Percentiles rank a stretch among this genome's conserved stretches.
Evolutionary conservation across 768 basidiomycete genomes (phyloP).

Genomic region (Podaxis pistillaris): DNA sequence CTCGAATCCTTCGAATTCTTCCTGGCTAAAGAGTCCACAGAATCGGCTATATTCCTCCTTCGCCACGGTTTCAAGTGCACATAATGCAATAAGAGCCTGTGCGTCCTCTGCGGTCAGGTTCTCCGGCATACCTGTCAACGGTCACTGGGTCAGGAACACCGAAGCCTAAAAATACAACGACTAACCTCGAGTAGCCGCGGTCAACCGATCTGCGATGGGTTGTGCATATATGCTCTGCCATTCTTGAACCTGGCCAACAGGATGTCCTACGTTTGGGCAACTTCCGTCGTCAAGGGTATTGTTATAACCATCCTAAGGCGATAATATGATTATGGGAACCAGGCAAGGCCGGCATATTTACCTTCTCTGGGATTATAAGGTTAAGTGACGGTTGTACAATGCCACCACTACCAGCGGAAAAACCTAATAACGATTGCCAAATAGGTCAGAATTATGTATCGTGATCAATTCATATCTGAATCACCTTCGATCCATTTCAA

Average conservation of each 20-base stretch:
- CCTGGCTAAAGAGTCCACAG: conserved; percentile 64
- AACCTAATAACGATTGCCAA: conserved; percentile 40
- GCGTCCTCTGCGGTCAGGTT: conserved; percentile 55
- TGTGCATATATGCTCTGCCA: conserved; percentile 61
- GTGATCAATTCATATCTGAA: not conserved
- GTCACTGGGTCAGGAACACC: not conserved
- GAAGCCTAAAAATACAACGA: not conserved
- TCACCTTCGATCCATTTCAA: conserved; percentile 69
- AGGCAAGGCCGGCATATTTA: conserved; percentile 25
- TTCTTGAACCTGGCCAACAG: conserved; percentile 39
- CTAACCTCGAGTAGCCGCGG: conserved; percentile 53
- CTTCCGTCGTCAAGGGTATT: conserved; percentile 65
- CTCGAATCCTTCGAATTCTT: conserved; percentile 67
- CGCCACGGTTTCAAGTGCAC: conserved; percentile 78
- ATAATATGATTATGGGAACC: not conserved
- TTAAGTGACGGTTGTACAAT: conserved; percentile 46
- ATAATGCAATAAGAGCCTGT: conserved; percentile 64
- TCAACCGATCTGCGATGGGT: conserved; percentile 57
- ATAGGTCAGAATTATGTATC: not conserved
- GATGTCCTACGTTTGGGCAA: conserved; percentile 56
- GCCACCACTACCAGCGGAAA: conserved; percentile 49
- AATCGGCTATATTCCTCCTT: conserved; percentile 54
- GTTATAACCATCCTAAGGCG: conserved; percentile 32
- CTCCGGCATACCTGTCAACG: conserved; percentile 27
- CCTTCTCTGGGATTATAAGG: conserved; percentile 57